phyloP scores from a whole-genome alignment of 371 early-diverging fungal species.

The Funneliformis caledonium region DNA sequence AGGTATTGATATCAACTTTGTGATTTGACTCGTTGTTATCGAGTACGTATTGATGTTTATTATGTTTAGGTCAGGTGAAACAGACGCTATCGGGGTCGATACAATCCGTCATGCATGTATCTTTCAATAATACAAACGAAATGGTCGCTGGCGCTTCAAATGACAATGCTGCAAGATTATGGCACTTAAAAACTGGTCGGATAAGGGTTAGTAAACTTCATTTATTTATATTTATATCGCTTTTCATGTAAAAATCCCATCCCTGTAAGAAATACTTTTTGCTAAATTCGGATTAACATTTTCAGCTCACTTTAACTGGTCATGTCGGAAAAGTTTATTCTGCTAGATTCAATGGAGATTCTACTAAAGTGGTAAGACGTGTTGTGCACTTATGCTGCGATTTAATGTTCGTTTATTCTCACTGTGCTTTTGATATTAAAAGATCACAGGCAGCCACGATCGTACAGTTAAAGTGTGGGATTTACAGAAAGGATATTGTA shows the following conservation, averaged over 20 bases:
- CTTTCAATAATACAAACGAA: conserved; percentile 80
- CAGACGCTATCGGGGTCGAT: conserved; percentile 83
- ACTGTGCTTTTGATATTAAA: conserved; percentile 8
- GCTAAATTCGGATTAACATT: neutral
- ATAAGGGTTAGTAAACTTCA: conserved; percentile 53
- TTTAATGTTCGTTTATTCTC: conserved; percentile 17
- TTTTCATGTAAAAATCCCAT: neutral
- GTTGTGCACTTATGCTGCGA: neutral
- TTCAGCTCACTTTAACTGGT: conserved; percentile 90
- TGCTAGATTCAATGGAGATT: conserved; percentile 82
- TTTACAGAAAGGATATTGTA: conserved; percentile 82
- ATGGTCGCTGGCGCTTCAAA: conserved; percentile 85
- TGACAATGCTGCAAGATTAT: conserved; percentile 89
- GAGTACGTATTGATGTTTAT: neutral
- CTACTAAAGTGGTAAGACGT: conserved; percentile 72
- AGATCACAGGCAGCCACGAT: conserved; percentile 94
- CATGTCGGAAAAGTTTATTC: conserved; percentile 93
- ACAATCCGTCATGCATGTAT: conserved; percentile 82
- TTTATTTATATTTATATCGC: conserved; percentile 30
- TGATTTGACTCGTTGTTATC: neutral
- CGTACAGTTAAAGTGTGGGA: conserved; percentile 97
- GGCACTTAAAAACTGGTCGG: conserved; percentile 79
- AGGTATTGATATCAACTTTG: conserved; percentile 49
- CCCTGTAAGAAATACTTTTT: neutral
- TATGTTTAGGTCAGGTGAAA: conserved; percentile 48